phyloP scores from a whole-genome alignment of 352 stramenopile genomes.

The Phytophthora pini region DNA sequence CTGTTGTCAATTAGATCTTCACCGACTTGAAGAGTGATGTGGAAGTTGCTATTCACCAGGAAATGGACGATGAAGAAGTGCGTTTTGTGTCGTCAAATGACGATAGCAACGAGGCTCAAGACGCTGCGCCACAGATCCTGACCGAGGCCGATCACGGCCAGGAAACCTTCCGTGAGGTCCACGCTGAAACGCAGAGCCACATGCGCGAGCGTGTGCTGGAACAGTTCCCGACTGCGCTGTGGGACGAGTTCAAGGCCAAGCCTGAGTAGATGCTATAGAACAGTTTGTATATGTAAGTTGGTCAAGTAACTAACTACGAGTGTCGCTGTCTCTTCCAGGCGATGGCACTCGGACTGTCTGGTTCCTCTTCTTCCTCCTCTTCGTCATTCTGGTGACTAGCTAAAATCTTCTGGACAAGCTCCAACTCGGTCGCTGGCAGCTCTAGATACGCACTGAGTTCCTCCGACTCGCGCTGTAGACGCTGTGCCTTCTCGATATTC shows the following conservation, averaged over 20 bases:
- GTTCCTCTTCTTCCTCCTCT: constrained; percentile 31
- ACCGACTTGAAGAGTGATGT: constrained; percentile 50
- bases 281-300: constrained; percentile 20
- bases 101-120: constrained; percentile 1
- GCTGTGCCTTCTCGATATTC: constrained; percentile 61
- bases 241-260: constrained; percentile 65
- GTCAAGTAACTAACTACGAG: constrained; percentile 25
- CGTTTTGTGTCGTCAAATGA: constrained; percentile 41
- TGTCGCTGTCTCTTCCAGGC: constrained; percentile 40
- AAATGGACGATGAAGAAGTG: constrained; percentile 58
- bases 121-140: constrained; percentile 40
- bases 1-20: constrained; percentile 54
- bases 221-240: constrained; percentile 65
- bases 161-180: constrained; percentile 55
- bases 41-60: constrained; percentile 58
- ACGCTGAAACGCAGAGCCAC: constrained; percentile 63
- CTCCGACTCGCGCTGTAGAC: constrained; percentile 49
- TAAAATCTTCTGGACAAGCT: constrained; percentile 58
- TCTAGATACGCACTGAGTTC: constrained; percentile 75
- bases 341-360: constrained; percentile 23
- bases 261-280: constrained; percentile 29
- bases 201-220: constrained; percentile 71
- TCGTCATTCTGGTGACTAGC: constrained; percentile 20
- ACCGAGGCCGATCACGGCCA: constrained; percentile 63
- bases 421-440: constrained; percentile 67